A percentile compares a stretch with the other conserved stretches of the same genome.
phyloP scores from a whole-genome alignment of 495 filamentous ascomycete genomes.

The Penicillium paradoxum region DNA sequence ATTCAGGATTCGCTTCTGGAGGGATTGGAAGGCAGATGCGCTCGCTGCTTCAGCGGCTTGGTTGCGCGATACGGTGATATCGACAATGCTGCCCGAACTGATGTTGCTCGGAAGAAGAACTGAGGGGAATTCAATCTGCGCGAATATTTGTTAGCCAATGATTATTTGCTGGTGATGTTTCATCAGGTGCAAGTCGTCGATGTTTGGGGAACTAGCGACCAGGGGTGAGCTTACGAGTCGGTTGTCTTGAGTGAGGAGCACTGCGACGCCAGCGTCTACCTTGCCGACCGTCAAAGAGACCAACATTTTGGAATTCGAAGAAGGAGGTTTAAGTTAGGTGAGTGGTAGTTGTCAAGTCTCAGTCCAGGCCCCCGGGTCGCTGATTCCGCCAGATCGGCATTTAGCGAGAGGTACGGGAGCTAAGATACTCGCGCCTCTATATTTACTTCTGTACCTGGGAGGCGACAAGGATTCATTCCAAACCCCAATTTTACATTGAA shows the following conservation, averaged over 20 bases:
- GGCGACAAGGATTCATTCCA: neutral
- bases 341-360: constrained; percentile 14
- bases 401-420: constrained; percentile 28
- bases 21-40: constrained; percentile 65
- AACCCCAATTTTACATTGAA: neutral
- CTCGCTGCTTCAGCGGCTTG: constrained; percentile 66
- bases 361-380: constrained; percentile 3
- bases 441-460: constrained; percentile 5
- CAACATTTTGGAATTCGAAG: constrained; percentile 57
- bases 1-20: constrained; percentile 81
- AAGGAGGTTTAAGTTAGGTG: neutral
- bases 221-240: constrained; percentile 64
- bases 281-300: constrained; percentile 98
- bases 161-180: constrained; percentile 7
- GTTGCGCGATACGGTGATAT: constrained; percentile 94
- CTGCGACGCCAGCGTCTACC: constrained; percentile 96
- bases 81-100: constrained; percentile 90
- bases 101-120: constrained; percentile 95
- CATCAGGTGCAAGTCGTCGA: constrained; percentile 8
- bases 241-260: constrained; percentile 95
- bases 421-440: constrained; percentile 13
- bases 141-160: constrained; percentile 6
- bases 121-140: constrained; percentile 95
- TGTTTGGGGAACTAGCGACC: constrained; percentile 16
- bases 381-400: constrained; percentile 33